Evolutionary conservation across 2,329 filamentous ascomycete species (phyloP), one percentile per base, ranked within the genome.

Genomic region (Sarocladium kiliense): DNA sequence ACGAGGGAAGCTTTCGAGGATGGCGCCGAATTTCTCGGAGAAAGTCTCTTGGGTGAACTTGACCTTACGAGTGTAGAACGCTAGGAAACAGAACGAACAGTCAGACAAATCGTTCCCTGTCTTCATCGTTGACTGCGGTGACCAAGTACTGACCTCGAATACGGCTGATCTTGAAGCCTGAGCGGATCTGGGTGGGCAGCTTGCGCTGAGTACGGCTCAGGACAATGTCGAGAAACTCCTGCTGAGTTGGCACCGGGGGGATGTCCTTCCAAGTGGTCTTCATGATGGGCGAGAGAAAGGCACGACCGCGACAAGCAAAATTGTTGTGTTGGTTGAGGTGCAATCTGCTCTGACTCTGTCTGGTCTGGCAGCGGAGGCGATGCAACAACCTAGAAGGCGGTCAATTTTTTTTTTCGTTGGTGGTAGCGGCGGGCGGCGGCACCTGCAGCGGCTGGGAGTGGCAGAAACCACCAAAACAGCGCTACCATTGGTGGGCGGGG

Each of bases 41-140:
- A 97, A 97, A 41, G 93, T 97, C 76, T 99, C 94, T 68, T 93
- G 87, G 5, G 94, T 97, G 75, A 91, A 99, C 75, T 97, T 97
- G 80, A 97, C 92, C 76, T 97, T 97, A 71, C 94, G 81, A 45
- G 93, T 97, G 74, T 97, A 97, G 77, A 97, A 97, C 51, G 84
- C 88, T 86, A n/a, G 62, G 5, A 26, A 9, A 18, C 10, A 51
- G 34, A 25, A n/a, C 56, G 62, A 51, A 67, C 57, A 55, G 53
- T 60, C 53, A 59, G 57, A 27, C 4, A 47, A 27, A 27, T 16
- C 39, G 30, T 5, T 30, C 45, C 10, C n/a, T 7, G 10, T 11
- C 14, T 11, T 19, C 44, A 12, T 14, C 14, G n/a, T 49, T 63
- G 30, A 32, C 6, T 32, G 7, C 7, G 30, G 30, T 41, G 63